Base-by-base conservation (phyloP, 176 grass and related monocot genomes). In the Cenchrus purpureus region DNA sequence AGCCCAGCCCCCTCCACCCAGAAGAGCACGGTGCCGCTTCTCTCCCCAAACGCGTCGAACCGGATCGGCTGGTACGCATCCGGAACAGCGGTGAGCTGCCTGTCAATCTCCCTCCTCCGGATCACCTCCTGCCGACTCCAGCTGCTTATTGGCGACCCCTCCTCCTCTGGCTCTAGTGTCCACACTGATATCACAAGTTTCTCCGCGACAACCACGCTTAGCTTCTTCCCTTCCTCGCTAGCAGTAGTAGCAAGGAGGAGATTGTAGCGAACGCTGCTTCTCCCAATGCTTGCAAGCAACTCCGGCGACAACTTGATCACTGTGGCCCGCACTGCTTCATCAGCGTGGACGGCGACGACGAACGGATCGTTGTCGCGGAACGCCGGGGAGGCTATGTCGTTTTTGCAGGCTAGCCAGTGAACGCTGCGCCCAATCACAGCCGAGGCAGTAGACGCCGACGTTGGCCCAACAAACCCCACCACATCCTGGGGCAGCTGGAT, bases 201-300 rank as follows among this genome's bases (percentile, higher is more conserved):
- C 73, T 32, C 65, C 1, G 20, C 57, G 5, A 62, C 46, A 12
- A 88, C 15, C 5, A 88, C 0, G 64, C 65, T 55, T 5, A 88
- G 65, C 32, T 14, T 76, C 40, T 2, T 28, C 34, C 53, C 79
- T 37, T 43, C 52, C 7, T 40, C 37, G 37, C 37, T 40, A 40
- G 20, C 17, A 0, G 73, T 64, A 3, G 55, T 6, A 19, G 37
- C 73, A 6, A 83, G 55, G 11, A 69, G 32, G 12, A 78, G 6
- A 0, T 7, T 8, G 43, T 50, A 4, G 2, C 0, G 2, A 12
- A 0, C 3, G 19, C 17, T 57, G 55, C 37, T 22, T 4, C 32
- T 29, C 0, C 0, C 0, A 13, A 0, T 0, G 14, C 51, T 11
- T 4, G 25, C 3, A 12, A 34, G 4, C 7, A 12, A 75, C 0